Conservation (phyloP, 2,329 filamentous ascomycete genomes). For the Didymella lethalis region DNA sequence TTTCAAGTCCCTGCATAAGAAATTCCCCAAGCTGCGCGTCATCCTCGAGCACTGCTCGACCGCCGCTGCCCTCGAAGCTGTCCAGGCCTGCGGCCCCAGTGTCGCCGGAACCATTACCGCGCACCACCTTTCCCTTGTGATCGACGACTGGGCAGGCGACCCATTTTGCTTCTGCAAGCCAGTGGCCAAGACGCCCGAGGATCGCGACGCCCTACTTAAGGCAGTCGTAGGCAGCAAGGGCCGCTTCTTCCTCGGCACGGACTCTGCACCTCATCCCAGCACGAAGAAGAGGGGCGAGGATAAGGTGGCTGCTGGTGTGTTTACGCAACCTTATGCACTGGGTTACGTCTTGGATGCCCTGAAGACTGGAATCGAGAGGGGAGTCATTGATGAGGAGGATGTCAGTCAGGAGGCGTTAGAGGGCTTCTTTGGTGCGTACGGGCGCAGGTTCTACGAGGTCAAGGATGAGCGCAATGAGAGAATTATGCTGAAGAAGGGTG, state of each 20-base stretch:
- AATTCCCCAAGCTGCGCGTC: constrained; percentile 74
- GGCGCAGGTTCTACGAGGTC: constrained; percentile 66
- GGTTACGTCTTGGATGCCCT: constrained; percentile 71
- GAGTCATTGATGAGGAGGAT: constrained; percentile 61
- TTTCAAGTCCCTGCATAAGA: constrained; percentile 73
- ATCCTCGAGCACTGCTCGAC: constrained; percentile 88
- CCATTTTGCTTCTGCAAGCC: constrained; percentile 84
- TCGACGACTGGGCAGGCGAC: constrained; percentile 74
- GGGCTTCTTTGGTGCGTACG: constrained; percentile 65
- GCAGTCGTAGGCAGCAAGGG: constrained; percentile 62
- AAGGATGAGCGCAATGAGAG: constrained; percentile 55
- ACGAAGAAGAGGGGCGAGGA: constrained; percentile 65
- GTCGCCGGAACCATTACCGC: constrained; percentile 86
- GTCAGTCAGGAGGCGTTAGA: constrained; percentile 63
- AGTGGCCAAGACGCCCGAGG: constrained; percentile 68
- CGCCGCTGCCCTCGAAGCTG: constrained; percentile 78
- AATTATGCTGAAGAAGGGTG: constrained; percentile 65
- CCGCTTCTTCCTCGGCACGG: constrained; percentile 78
- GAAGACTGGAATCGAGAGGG: constrained; percentile 66
- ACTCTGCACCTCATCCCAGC: constrained; percentile 73
- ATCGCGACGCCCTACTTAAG: constrained; percentile 75
- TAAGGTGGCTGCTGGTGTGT: constrained; percentile 73
- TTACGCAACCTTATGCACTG: constrained; percentile 76
- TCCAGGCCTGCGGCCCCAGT: constrained; percentile 76
- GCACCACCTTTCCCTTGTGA: constrained; percentile 82